phyloP scores from a whole-genome alignment of 306 rosid species.

The Quercus cerris region DNA sequence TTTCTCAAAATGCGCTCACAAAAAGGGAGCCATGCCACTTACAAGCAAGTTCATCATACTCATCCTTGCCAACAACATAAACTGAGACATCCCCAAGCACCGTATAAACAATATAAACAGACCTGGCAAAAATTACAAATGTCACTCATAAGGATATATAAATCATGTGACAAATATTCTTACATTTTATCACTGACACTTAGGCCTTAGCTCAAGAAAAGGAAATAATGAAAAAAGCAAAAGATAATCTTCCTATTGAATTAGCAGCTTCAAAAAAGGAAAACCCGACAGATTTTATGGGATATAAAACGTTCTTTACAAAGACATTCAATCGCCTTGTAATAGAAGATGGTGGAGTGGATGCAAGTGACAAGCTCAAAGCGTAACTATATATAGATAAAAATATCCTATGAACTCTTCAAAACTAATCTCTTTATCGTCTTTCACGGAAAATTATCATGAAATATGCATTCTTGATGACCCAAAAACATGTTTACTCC shows the following conservation, averaged over 20 bases:
- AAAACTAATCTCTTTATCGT: not conserved
- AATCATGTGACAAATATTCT: not conserved
- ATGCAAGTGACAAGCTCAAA: not conserved
- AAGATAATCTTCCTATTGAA: not conserved
- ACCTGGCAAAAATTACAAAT: conserved; percentile 45
- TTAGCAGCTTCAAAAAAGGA: not conserved
- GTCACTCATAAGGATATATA: not conserved
- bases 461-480: not conserved
- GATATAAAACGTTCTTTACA: not conserved
- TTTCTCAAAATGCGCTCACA: not conserved
- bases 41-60: conserved; percentile 90
- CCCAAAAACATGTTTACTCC: not conserved
- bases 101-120: conserved; percentile 89
- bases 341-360: not conserved
- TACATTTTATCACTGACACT: not conserved
- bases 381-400: not conserved
- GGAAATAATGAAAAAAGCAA: not conserved
- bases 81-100: conserved; percentile 93
- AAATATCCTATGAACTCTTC: not conserved
- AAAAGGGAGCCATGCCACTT: conserved; percentile 31
- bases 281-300: not conserved
- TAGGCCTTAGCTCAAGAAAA: not conserved
- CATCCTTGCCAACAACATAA: conserved; percentile 87
- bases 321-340: not conserved
- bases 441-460: not conserved